These are phyloP conservation scores for Pleurotus salmoneostramineus DNA, from an alignment of 768 basidiomycete genomes.

Conservation along the genomic window DNA sequence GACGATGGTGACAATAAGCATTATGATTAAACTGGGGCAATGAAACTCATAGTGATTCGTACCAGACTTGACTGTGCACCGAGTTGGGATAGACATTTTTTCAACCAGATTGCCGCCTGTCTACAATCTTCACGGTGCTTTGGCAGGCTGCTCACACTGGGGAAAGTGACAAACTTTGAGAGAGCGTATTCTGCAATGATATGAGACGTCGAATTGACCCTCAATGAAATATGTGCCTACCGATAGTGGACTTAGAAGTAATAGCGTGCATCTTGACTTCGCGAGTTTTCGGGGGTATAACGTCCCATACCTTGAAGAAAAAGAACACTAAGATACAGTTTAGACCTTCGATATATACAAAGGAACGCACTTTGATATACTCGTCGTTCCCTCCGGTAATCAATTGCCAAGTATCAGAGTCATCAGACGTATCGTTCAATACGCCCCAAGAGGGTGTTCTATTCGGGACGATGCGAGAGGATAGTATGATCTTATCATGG, in stretches of 20 bases:
- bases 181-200: conserved; percentile 53
- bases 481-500: conserved; percentile 77
- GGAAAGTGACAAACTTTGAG: conserved; percentile 83
- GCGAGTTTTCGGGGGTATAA: conserved; percentile 27
- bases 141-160: conserved; percentile 73
- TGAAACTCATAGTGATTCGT: conserved; percentile 14
- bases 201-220: background rate
- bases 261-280: conserved; percentile 15
- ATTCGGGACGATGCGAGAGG: conserved; percentile 56
- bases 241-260: conserved; percentile 20
- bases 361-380: conserved; percentile 64
- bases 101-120: conserved; percentile 91
- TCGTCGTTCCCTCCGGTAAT: conserved; percentile 87
- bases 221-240: conserved; percentile 12
- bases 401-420: conserved; percentile 33
- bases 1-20: background rate
- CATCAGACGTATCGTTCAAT: background rate
- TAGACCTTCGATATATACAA: background rate
- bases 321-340: background rate
- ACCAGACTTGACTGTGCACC: conserved; percentile 82
- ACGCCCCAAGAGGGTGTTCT: conserved; percentile 6
- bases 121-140: conserved; percentile 81
- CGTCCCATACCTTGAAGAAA: conserved; percentile 48
- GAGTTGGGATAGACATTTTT: conserved; percentile 82
- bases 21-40: background rate